Conservation (phyloP, 1,284 basidiomycete species). For the Paramarasmius palmivorus region DNA sequence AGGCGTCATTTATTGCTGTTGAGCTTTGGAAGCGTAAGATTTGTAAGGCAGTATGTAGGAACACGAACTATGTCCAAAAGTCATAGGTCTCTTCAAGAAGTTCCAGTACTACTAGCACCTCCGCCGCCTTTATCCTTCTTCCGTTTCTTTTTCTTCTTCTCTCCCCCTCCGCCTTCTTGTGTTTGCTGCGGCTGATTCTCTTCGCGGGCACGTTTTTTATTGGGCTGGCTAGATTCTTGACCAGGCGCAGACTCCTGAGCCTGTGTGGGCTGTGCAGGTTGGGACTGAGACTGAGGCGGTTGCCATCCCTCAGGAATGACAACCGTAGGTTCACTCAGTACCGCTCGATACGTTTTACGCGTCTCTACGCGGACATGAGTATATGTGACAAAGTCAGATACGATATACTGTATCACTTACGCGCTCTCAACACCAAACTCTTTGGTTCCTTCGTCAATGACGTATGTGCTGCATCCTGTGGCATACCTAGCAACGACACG, state of each 20-base stretch:
- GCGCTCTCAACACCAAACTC: constrained; percentile 68
- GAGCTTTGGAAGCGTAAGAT: too few species aligned
- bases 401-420: constrained; percentile 43
- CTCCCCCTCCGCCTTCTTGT: neutral
- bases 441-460: constrained; percentile 62
- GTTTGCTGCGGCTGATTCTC: neutral
- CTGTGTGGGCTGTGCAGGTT: neutral
- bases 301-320: constrained; percentile 46
- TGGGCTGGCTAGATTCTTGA: neutral
- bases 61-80: too few species aligned
- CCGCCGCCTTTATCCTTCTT: constrained; percentile 1
- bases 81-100: too few species aligned
- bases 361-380: constrained; percentile 33
- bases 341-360: constrained; percentile 61
- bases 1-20: too few species aligned
- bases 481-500: constrained; percentile 67
- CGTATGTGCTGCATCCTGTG: constrained; percentile 66
- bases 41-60: too few species aligned
- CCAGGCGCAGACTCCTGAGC: neutral
- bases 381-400: neutral
- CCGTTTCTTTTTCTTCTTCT: constrained; percentile 4
- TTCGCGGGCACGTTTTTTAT: constrained; percentile 3
- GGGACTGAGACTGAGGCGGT: neutral
- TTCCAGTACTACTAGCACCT: too few species aligned
- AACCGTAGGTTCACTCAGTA: constrained; percentile 69